A percentile compares a stretch with the other conserved stretches of the same genome.
These are phyloP conservation scores for Neolentinus lepideus DNA, from an alignment of 1,284 basidiomycete genomes.

Conservation along the genomic window DNA sequence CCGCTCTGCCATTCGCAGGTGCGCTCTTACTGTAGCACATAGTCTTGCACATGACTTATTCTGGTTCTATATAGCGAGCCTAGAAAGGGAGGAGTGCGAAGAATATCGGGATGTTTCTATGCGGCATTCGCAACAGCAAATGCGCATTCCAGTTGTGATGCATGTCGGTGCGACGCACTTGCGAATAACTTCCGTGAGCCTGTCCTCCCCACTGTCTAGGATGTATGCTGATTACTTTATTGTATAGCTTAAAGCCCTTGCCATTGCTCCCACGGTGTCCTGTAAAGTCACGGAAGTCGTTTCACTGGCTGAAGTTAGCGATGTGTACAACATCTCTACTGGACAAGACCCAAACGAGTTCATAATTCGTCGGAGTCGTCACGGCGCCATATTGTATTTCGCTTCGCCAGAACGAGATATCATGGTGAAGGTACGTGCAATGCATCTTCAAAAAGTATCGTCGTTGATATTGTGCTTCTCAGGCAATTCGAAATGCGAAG, in stretches of 20 bases:
- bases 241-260: conserved; percentile 51
- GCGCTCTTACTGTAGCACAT: conserved; percentile 12
- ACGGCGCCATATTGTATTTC: conserved; percentile 65
- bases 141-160: conserved; percentile 57
- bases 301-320: conserved; percentile 73
- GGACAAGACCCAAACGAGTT: conserved; percentile 75
- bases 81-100: conserved; percentile 51
- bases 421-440: conserved; percentile 65
- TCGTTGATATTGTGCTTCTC: background rate
- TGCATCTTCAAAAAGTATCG: background rate
- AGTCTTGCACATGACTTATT: too few relatives aligned
- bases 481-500: conserved; percentile 69
- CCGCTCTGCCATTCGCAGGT: conserved; percentile 50
- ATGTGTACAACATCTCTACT: conserved; percentile 75
- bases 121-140: conserved; percentile 44
- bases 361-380: conserved; percentile 67
- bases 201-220: background rate
- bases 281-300: conserved; percentile 79
- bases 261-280: conserved; percentile 53
- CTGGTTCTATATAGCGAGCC: conserved; percentile 29
- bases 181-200: conserved; percentile 57
- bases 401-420: conserved; percentile 59
- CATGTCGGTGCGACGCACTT: conserved; percentile 59
- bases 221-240: conserved; percentile 2
- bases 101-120: conserved; percentile 55